Percentiles rank a stretch among this genome's conserved stretches.
Conservation (phyloP, 306 rosid genomes). For the Quercus cerris region DNA sequence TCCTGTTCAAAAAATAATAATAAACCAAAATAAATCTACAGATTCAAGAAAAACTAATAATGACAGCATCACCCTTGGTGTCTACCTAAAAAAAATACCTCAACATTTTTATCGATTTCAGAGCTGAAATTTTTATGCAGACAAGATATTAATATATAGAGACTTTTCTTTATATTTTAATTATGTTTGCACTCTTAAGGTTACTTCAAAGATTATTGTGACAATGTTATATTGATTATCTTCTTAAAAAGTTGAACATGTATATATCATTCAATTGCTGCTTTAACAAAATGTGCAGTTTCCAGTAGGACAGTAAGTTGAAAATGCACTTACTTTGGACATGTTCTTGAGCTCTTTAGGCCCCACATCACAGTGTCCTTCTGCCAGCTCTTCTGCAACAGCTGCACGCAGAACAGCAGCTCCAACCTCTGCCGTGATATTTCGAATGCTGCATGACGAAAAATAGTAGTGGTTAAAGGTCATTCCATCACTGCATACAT, state of each 20-base stretch:
- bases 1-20: constrained; percentile 56
- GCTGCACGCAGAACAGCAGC: constrained; percentile 86
- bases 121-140: background rate
- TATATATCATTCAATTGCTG: background rate
- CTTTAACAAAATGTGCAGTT: constrained; percentile 5
- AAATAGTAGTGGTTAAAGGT: constrained; percentile 12
- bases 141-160: background rate
- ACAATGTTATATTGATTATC: background rate
- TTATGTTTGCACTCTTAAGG: background rate
- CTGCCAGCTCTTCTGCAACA: constrained; percentile 73
- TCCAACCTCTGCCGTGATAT: constrained; percentile 83
- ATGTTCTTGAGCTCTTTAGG: constrained; percentile 58
- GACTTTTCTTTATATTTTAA: background rate
- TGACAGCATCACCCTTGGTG: background rate
- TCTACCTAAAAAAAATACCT: background rate
- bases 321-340: constrained; percentile 64
- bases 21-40: too few species aligned
- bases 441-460: constrained; percentile 61
- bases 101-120: background rate
- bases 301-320: background rate
- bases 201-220: background rate
- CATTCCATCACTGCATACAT: background rate
- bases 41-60: background rate
- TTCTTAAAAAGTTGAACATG: background rate
- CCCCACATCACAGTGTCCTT: constrained; percentile 71